Evolutionary conservation across 1,284 basidiomycete species (phyloP), one percentile per base, ranked within the genome.

Genomic region (Austroboletus rostrupii): DNA sequence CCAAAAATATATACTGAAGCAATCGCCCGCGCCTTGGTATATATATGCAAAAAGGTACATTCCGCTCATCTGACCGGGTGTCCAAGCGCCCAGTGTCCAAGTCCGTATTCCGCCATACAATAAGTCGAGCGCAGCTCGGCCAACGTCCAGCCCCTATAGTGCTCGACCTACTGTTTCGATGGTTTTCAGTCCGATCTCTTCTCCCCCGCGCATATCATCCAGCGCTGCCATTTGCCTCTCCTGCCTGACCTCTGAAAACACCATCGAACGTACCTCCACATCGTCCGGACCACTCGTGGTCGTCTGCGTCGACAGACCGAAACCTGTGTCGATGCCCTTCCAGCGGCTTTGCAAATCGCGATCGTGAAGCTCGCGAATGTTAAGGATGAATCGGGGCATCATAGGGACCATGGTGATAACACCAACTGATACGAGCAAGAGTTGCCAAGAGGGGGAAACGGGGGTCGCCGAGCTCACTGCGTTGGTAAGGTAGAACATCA

Each of bases 321-420:
- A 47, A 1, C 20, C 46, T n/a, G 8, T 14, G 12, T 47, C 46
- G 12, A 44, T 28, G 8, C 39, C 21, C 37, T 39, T 20, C 20
- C 37, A 39, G 12, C 37, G 38, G 13, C 21, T 11, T 1, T 14
- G 37, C 19, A 20, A 0, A 17, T 23, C 6, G 10, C 3, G 45
- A 3, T 4, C 17, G 17, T 47, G 42, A 17, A 47, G 11, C 9
- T 17, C 21, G 13, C 46, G 46, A 12, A 47, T 44, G n/a, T 33
- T 44, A 14, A 47, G n/a, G 29, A 47, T 23, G 31, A 47, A 47
- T 2, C 45, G 37, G 21, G 45, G 45, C 14, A 32, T 42, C 16
- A 43, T 23, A 1, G 38, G 37, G 10, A 43, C 8, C 39, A 47
- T 9, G 16, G 6, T 26, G 9, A 33, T 5, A 3, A 44, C 0